A percentile compares a stretch with the other conserved stretches of the same genome.
Conservation (phyloP, 768 basidiomycete species). For the Naganishia kalamii region DNA sequence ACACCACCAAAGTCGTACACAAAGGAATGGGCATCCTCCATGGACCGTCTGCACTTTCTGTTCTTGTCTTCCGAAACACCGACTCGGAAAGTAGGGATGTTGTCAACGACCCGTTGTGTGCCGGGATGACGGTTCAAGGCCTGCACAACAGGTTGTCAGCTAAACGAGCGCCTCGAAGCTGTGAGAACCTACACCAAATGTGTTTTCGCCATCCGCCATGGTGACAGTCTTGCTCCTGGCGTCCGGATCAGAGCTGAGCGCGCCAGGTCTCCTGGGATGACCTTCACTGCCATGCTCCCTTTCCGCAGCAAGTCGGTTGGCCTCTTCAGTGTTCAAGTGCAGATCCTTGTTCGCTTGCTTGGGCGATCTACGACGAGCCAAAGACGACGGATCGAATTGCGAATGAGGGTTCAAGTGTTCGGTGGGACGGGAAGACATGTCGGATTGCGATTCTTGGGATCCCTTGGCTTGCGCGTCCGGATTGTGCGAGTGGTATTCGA, state of each 20-base stretch:
- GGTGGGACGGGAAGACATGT: not conserved
- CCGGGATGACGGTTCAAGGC: conserved; percentile 67
- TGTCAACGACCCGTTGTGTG: conserved; percentile 1
- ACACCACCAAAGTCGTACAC: conserved; percentile 87
- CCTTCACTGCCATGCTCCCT: not conserved
- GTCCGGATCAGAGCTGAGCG: conserved; percentile 50
- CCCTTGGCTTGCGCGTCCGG: not conserved
- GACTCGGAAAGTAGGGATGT: conserved; percentile 55
- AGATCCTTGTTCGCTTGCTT: conserved; percentile 15
- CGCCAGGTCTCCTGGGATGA: conserved; percentile 13
- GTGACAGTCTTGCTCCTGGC: conserved; percentile 77
- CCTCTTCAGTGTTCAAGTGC: conserved; percentile 8
- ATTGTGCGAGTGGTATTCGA: conserved; percentile 3
- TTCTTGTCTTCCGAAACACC: conserved; percentile 69
- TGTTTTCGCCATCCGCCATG: conserved; percentile 65
- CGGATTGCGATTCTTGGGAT: not conserved
- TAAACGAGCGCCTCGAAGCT: not conserved
- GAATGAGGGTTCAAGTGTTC: conserved; percentile 7
- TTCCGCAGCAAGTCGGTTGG: conserved; percentile 7
- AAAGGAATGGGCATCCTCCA: conserved; percentile 97
- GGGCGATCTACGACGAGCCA: conserved; percentile 8
- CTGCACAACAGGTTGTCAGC: conserved; percentile 45
- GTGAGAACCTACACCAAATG: conserved; percentile 57
- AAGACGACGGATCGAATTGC: conserved; percentile 6
- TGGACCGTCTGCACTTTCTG: conserved; percentile 79